These are phyloP conservation scores for Ophiostoma piceae DNA, from an alignment of 2,329 filamentous ascomycete species.

Conservation along the genomic window DNA sequence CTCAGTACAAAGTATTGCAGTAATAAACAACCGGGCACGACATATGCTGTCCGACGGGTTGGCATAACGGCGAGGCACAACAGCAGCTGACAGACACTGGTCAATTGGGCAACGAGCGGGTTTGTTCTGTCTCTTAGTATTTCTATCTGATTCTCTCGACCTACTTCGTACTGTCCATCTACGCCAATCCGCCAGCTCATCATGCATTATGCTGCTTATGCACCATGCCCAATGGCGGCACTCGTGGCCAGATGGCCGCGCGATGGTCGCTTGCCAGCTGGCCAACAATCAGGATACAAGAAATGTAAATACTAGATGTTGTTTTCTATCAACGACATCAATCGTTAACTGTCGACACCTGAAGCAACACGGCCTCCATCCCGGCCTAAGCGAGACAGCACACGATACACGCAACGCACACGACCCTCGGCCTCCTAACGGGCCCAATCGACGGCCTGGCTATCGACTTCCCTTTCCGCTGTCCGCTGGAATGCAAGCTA, in stretches of 20 bases:
- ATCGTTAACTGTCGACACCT: not conserved
- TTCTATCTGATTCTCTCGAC: not conserved
- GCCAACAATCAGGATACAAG: not conserved
- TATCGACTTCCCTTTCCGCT: not conserved
- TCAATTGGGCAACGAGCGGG: not conserved
- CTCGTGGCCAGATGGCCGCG: not conserved
- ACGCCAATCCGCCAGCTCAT: not conserved
- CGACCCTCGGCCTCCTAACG: not conserved
- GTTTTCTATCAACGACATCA: not conserved
- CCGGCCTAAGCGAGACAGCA: not conserved
- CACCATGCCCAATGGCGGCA: not conserved
- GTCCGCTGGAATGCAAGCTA: not conserved
- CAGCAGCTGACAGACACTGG: not conserved
- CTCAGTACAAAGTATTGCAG: no score
- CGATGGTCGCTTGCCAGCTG: slow-evolving; percentile 11
- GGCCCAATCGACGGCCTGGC: not conserved
- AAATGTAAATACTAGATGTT: not conserved
- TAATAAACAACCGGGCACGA: not conserved
- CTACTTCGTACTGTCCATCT: no score
- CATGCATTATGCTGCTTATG: slow-evolving; percentile 6
- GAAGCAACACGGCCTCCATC: not conserved
- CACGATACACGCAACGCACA: not conserved
- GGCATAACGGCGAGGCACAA: slow-evolving; percentile 2
- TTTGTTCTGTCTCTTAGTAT: not conserved
- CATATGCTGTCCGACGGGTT: not conserved